Base-by-base conservation (phyloP, 2,329 filamentous ascomycete genomes). In the Arthrobotrys sphaeroides region DNA sequence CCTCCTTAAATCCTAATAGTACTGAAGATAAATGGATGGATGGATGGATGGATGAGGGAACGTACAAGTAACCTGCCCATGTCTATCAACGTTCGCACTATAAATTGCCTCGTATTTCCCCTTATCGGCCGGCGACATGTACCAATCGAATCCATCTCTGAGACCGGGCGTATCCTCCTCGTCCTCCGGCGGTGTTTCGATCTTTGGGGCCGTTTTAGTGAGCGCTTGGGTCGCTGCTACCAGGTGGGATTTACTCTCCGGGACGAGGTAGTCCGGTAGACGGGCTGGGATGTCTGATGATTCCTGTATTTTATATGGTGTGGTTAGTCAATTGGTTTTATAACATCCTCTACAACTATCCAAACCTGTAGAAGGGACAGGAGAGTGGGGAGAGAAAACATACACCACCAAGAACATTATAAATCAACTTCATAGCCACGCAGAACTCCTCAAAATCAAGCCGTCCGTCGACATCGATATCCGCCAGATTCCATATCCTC, bases 381-480 rank as follows among this genome's bases (percentile, higher is more conserved):
- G 43, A 26, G 10, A 12, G 20, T 62, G 49, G 57, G 38, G 12
- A 26, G 45, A 40, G 57, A 47, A 13, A 28, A 84, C 87, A 77
- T 86, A 96, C 92, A 80, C 95, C 95, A 81, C 99, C 99, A 80
- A 99, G 90, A 78, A 98, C 85, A 82, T 99, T 95, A 83, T 98
- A 99, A 80, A 98, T 97, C 81, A 99, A 85, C 81, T 95, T 89
- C 95, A 99, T 99, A 40, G 94, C 95, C 72, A 99, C 95, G 83
- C 95, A 99, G 83, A 99, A 99, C 86, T 99, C 95, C 84, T 99
- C 95, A 85, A 99, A 99, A 84, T 99, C 95, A 65, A 99, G 86
- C 83, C 96, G 96, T 77, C 95, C 95, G 85, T 99, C 95, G 80
- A 94, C 94, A 84, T 99, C 95, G 77, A 99, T 93, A 82, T 99